phyloP scores from a whole-genome alignment of 345 rosid species.

The Carallia brachiata region DNA sequence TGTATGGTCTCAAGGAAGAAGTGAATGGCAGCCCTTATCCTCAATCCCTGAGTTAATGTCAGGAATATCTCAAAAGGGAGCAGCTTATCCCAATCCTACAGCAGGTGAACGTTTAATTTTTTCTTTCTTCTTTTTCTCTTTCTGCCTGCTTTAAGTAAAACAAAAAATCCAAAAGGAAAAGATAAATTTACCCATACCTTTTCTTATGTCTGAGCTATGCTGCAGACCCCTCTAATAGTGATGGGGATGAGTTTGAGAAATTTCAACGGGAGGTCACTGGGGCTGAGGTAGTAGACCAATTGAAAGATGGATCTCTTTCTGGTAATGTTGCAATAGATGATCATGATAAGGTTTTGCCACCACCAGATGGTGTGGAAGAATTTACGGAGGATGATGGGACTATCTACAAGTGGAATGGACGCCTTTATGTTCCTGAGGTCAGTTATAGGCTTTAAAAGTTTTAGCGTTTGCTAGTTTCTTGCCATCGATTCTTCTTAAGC shows the following conservation, averaged over 20 bases:
- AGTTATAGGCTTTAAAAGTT: slow-evolving; percentile 19
- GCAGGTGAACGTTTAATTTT: slow-evolving; percentile 35
- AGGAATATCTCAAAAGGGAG: slow-evolving; percentile 39
- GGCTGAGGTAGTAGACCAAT: slow-evolving; percentile 55
- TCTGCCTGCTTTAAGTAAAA: too few species aligned
- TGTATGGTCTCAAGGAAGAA: slow-evolving; percentile 86
- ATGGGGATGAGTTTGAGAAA: slow-evolving; percentile 74
- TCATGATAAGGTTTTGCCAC: slow-evolving; percentile 43
- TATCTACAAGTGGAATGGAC: slow-evolving; percentile 74
- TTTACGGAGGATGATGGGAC: slow-evolving; percentile 96
- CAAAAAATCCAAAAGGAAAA: too few species aligned
- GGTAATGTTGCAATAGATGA: slow-evolving; percentile 35
- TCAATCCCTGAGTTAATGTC: slow-evolving; percentile 59
- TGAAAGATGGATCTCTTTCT: slow-evolving; percentile 50
- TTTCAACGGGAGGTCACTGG: slow-evolving; percentile 81
- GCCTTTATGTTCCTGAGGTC: slow-evolving; percentile 95
- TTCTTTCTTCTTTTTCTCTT: neutral
- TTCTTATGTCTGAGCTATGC: slow-evolving; percentile 24
- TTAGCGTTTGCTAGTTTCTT: neutral
- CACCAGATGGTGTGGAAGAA: slow-evolving; percentile 91
- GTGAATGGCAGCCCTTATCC: slow-evolving; percentile 79
- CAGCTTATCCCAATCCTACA: slow-evolving; percentile 19
- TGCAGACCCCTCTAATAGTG: slow-evolving; percentile 49
- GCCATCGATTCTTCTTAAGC: too few species aligned
- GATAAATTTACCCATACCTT: too few species aligned